Base-by-base conservation (phyloP, 2,329 filamentous ascomycete genomes). In the Ramularia collo-cygni region DNA sequence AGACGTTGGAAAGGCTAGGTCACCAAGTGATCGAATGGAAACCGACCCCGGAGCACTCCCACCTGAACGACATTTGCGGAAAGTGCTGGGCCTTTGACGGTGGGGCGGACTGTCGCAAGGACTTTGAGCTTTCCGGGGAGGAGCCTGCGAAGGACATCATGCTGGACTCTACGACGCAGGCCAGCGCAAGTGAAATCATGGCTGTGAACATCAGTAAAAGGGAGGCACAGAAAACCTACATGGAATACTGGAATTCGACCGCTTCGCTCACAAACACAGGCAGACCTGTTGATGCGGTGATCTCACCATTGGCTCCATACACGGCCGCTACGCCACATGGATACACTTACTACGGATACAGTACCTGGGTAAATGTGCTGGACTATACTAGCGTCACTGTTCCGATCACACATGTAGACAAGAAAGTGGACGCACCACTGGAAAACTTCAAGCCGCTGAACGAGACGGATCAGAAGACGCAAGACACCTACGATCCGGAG, bases 211-310 rank as follows among this genome's bases (percentile, higher is more conserved):
- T 79, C 2, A 58, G 61, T 12, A 76, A 76, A 42, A 65, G 77
- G 1, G 64, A 72, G 17, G 74, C 69, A 35, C 74, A 79, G 50
- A 74, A 73, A 42, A 59, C 66, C 13, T 82, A 81, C 47, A 69
- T 77, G 58, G 76, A 81, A 37, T 81, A 79, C 52, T 81, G 76
- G 77, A 79, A 79, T 45, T 69, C 64, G 10, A 79, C 75, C 0
- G 64, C 59, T 0, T 58, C 64, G 3, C 33, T 64, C n/a, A 76
- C 74, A 0, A 69, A 67, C 17, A 74, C 62, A 2, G 61, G 60
- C 3, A 42, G 55, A 31, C 58, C 60, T 12, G 74, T 81, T 0
- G 79, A 83, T 50, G 73, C 70, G 0, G 53, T 77, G 1, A 68
- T 77, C 12, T 63, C 65, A 44, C 70, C 73, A 1, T 51, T 74